phyloP scores from a whole-genome alignment of 441 rosid genomes.

The Adansonia rubrostipa region DNA sequence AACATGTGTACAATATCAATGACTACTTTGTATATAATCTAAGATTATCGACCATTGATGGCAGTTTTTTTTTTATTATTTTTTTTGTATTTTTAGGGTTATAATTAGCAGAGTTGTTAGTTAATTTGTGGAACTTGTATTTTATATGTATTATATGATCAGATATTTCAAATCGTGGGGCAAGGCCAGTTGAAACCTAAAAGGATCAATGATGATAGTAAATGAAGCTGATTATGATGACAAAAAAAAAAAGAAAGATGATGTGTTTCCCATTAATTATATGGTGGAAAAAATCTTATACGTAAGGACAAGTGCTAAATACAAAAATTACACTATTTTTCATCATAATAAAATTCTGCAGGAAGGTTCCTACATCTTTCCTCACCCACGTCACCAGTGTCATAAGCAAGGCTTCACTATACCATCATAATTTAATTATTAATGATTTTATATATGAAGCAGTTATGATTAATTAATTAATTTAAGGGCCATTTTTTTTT shows the following conservation, averaged over 20 bases:
- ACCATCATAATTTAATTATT: constrained; percentile 11
- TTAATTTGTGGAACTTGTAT: too few species aligned
- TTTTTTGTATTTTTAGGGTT: neutral
- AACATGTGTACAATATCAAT: too few species aligned
- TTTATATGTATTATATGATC: too few species aligned
- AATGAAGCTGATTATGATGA: constrained; percentile 37
- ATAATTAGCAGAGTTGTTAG: too few species aligned
- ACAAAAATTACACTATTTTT: constrained; percentile 37
- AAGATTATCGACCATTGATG: neutral
- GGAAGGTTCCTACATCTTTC: constrained; percentile 55
- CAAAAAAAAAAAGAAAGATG: constrained; percentile 20
- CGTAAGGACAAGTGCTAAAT: constrained; percentile 34
- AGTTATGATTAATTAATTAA: neutral
- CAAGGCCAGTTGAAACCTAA: neutral
- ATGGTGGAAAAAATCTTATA: constrained; percentile 24
- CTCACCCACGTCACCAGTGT: constrained; percentile 11
- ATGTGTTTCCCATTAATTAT: constrained; percentile 31
- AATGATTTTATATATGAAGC: neutral
- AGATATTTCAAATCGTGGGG: too few species aligned
- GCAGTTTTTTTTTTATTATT: neutral
- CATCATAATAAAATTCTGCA: constrained; percentile 21
- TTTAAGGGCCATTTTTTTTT: neutral
- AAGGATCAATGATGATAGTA: neutral
- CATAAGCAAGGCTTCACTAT: constrained; percentile 15
- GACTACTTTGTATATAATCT: too few species aligned